phyloP scores from a whole-genome alignment of 495 filamentous ascomycete species.

The Lasiosphaeriaceae sp. region DNA sequence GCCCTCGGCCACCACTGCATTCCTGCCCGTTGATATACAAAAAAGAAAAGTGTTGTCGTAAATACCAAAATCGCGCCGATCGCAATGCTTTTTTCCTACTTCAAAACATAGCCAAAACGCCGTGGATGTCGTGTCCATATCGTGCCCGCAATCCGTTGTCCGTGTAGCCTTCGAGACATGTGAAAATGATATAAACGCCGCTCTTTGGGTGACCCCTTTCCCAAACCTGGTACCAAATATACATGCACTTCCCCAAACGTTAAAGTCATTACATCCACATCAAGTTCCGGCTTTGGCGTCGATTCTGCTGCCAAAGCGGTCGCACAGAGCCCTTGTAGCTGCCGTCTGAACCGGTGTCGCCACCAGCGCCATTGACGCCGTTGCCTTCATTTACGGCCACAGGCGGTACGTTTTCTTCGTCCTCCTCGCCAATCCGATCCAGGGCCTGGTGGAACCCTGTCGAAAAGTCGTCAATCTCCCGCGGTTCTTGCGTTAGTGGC shows the following conservation, averaged over 20 bases:
- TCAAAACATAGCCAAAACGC: too few relatives aligned
- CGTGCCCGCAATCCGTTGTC: too few relatives aligned
- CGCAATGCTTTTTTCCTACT: too few relatives aligned
- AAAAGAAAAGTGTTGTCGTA: not conserved
- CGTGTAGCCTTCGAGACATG: too few relatives aligned
- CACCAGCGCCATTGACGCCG: conserved; percentile 15
- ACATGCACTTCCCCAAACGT: not conserved
- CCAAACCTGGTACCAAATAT: not conserved
- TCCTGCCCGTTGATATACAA: not conserved
- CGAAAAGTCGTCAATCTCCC: conserved; percentile 41
- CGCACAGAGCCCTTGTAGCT: conserved; percentile 3
- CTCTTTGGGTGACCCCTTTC: not conserved
- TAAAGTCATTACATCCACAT: conserved; percentile 40
- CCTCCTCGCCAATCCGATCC: conserved; percentile 39
- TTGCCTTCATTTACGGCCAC: conserved; percentile 17
- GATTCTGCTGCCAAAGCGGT: conserved; percentile 48
- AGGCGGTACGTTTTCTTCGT: conserved; percentile 17
- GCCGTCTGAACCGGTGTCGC: conserved; percentile 2
- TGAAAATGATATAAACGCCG: too few relatives aligned
- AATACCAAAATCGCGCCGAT: too few relatives aligned
- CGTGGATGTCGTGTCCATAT: too few relatives aligned
- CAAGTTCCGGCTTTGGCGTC: conserved; percentile 42
- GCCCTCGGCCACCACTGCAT: too few relatives aligned
- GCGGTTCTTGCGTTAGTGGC: conserved; percentile 34
- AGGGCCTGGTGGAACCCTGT: conserved; percentile 33